Base-by-base conservation (phyloP, 2,329 filamentous ascomycete genomes). In the Trichoderma sp. region DNA sequence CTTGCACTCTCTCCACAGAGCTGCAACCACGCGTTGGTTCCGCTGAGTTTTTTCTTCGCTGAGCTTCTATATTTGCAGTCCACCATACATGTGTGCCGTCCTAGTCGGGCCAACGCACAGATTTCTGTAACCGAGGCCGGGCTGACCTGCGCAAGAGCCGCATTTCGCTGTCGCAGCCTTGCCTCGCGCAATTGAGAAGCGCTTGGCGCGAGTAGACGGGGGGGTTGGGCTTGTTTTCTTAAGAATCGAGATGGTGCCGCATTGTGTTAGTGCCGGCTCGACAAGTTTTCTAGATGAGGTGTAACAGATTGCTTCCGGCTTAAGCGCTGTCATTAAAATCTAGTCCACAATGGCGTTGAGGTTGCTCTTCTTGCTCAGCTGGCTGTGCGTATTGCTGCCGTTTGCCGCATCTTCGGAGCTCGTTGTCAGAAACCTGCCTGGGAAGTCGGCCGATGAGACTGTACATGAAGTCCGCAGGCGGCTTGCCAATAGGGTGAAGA, bases 381-480 rank as follows among this genome's bases (percentile, higher is more conserved):
- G 63, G 39, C 26, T 66, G 34, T 57, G 26, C 28, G 34, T 34
- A 9, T 20, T 71, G 32, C 28, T 71, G 53, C 53, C 32, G 9
- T 34, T 34, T 20, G 57, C 32, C 15, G 39, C 39, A n/a, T 63
- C 72, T n/a, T 71, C 73, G 2, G 73, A 66, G 9, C 26, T 74
- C 4, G 17, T 58, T 12, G 73, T 74, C 28, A 65, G 66, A 43
- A 73, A 70, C 11, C 55, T 68, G 9, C 71, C 73, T 2, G 73
- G 71, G 26, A 68, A 36, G 13, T 39, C 72, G 5, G 34, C 73
- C 6, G 55, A 34, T 3, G 71, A 74, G 30, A 74, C 73, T 1
- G 13, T 74, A 5, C 23, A 57, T 2, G 73, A 74, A 39, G 69
- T 74, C 30, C 72, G 71, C 13, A 64, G 65, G 8, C 73, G 66